phyloP scores from a whole-genome alignment of 352 stramenopile species.

The Phytophthora sojae region DNA sequence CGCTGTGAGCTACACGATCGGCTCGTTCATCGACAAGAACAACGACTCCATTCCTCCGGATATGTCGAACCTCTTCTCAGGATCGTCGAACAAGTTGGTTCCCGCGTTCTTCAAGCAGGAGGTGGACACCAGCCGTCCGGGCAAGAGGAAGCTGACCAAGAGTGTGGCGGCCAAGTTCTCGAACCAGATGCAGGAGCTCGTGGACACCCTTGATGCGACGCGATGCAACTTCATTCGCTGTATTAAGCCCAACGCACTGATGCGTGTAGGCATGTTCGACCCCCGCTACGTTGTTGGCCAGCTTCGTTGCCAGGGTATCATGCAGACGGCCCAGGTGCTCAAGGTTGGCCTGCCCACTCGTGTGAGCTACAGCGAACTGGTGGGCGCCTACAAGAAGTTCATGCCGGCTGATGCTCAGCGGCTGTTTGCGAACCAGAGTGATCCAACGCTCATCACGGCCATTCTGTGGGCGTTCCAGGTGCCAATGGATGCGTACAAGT shows the following conservation, averaged over 20 bases:
- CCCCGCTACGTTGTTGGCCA: slow-evolving; percentile 89
- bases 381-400: slow-evolving; percentile 85
- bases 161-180: slow-evolving; percentile 86
- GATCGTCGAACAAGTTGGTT: slow-evolving; percentile 70
- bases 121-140: slow-evolving; percentile 54
- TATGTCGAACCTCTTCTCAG: slow-evolving; percentile 84
- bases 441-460: slow-evolving; percentile 86
- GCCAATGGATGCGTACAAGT: slow-evolving; percentile 82
- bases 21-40: slow-evolving; percentile 93
- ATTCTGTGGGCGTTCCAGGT: slow-evolving; percentile 93
- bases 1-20: slow-evolving; percentile 91
- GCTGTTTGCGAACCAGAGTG: slow-evolving; percentile 83
- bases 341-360: slow-evolving; percentile 91
- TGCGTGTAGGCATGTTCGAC: slow-evolving; percentile 85
- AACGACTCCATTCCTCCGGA: slow-evolving; percentile 90
- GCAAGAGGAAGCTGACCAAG: slow-evolving; percentile 82
- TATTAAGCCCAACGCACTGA: slow-evolving; percentile 92
- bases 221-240: slow-evolving; percentile 92
- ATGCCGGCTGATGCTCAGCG: slow-evolving; percentile 74
- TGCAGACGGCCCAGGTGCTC: slow-evolving; percentile 90
- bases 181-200: slow-evolving; percentile 89
- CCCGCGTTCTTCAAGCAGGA: slow-evolving; percentile 77
- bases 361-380: slow-evolving; percentile 91
- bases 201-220: slow-evolving; percentile 86
- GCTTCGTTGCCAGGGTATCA: slow-evolving; percentile 89